Conservation (phyloP, 2,329 filamentous ascomycete species). For the Trichophyton verrucosum region DNA sequence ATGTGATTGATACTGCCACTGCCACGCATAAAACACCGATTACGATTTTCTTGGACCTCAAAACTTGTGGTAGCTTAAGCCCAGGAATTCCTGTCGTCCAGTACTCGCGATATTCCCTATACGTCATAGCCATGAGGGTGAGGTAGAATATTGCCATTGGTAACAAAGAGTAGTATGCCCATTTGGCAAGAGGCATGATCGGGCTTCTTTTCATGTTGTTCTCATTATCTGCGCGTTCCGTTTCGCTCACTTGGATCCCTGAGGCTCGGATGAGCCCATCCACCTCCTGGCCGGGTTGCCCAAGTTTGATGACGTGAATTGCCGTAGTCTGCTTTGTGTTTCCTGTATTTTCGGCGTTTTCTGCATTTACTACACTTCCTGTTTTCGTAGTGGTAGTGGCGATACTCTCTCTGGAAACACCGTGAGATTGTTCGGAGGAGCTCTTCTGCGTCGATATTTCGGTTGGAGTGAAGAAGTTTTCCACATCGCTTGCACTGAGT, state of each 20-base stretch:
- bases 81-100: background rate
- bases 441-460: background rate
- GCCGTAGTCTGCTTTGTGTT: background rate
- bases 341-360: background rate
- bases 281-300: background rate
- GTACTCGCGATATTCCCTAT: background rate
- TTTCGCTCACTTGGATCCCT: background rate
- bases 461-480: background rate
- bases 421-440: background rate
- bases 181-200: too few species aligned
- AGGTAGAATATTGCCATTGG: background rate
- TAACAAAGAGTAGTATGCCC: background rate
- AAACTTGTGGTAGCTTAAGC: background rate
- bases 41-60: background rate
- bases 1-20: background rate
- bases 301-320: background rate
- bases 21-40: background rate
- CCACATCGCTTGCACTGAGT: background rate
- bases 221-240: background rate
- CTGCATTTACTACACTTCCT: background rate
- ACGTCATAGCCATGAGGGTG: background rate
- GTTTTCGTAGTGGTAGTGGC: background rate
- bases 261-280: background rate
- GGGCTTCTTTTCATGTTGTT: background rate
- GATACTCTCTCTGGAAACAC: background rate